Evolutionary conservation across 345 rosid genomes (phyloP).

Genomic region (Anastatica hierochuntica): DNA sequence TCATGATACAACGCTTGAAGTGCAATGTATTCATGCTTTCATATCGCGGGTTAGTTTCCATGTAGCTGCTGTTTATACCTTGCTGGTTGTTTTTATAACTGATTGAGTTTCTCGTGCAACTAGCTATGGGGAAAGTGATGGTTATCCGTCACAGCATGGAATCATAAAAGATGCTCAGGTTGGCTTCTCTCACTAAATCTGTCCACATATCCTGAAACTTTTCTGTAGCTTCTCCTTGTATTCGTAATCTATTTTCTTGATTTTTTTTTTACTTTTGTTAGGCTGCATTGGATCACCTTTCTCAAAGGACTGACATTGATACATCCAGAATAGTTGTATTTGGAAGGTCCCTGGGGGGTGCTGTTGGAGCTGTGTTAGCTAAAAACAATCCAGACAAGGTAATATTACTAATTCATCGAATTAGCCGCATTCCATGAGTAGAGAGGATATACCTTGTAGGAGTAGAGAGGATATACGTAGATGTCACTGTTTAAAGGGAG

Average conservation of each 20-base stretch:
- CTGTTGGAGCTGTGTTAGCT: slow-evolving; percentile 83
- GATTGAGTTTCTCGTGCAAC: slow-evolving; percentile 15
- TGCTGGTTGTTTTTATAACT: slow-evolving; percentile 13
- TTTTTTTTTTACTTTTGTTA: slow-evolving; percentile 23
- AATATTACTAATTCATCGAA: neutral
- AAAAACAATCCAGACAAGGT: slow-evolving; percentile 95
- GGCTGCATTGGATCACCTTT: slow-evolving; percentile 98
- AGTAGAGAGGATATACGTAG: neutral
- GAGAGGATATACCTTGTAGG: neutral
- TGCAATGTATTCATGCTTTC: slow-evolving; percentile 99
- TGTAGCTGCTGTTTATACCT: neutral
- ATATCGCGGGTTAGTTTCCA: slow-evolving; percentile 68
- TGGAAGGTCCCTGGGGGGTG: slow-evolving; percentile 99
- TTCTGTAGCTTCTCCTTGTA: neutral
- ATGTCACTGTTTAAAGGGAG: neutral
- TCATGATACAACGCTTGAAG: slow-evolving; percentile 77
- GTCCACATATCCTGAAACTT: slow-evolving; percentile 1
- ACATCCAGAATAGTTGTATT: slow-evolving; percentile 80
- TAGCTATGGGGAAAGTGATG: slow-evolving; percentile 96
- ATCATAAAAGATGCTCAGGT: slow-evolving; percentile 92
- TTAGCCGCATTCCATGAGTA: neutral
- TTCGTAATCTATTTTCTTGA: slow-evolving; percentile 2
- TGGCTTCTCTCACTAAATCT: slow-evolving; percentile 10
- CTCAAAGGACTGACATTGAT: slow-evolving; percentile 82
- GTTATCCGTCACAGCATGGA: slow-evolving; percentile 93